phyloP scores from a whole-genome alignment of 805 yeast species.

The Lachancea nothofagi region DNA sequence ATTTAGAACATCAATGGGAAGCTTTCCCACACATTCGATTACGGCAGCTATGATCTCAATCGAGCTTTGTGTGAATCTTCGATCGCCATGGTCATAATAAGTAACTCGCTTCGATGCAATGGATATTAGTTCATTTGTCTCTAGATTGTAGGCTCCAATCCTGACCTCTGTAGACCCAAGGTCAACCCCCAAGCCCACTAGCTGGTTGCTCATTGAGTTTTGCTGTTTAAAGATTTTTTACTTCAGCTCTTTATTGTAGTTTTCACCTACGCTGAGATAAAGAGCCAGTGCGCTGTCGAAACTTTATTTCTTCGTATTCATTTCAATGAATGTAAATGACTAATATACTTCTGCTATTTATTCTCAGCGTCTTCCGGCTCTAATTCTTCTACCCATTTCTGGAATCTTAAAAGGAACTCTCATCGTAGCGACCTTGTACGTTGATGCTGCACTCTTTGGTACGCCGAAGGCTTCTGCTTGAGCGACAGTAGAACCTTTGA shows the following conservation, averaged over 20 bases:
- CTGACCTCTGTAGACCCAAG: slow-evolving; percentile 49
- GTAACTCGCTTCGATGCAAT: slow-evolving; percentile 18
- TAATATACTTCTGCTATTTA: slow-evolving; percentile 1
- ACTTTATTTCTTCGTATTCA: too few species aligned
- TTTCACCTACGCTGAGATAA: too few species aligned
- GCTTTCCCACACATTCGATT: slow-evolving; percentile 19
- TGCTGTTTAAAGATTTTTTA: too few species aligned
- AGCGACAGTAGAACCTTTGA: slow-evolving; percentile 65
- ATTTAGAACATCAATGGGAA: slow-evolving; percentile 4
- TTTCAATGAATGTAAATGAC: too few species aligned
- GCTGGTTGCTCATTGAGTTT: neutral
- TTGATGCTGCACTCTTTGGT: slow-evolving; percentile 51
- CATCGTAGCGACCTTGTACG: slow-evolving; percentile 74
- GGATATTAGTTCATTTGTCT: slow-evolving; percentile 16
- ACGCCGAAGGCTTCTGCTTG: slow-evolving; percentile 71
- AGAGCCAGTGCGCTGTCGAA: too few species aligned
- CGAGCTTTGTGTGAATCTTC: slow-evolving; percentile 38
- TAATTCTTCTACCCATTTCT: slow-evolving; percentile 64
- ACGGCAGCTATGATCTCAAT: slow-evolving; percentile 35
- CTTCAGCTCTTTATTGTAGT: too few species aligned
- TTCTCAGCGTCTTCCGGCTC: slow-evolving; percentile 33
- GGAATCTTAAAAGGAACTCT: slow-evolving; percentile 89
- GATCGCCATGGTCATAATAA: slow-evolving; percentile 18
- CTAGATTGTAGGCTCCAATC: slow-evolving; percentile 28
- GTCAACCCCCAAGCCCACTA: slow-evolving; percentile 40